Evolutionary conservation across 129 eudicot genomes (phyloP).

Genomic region (Artemisia tridentata): DNA sequence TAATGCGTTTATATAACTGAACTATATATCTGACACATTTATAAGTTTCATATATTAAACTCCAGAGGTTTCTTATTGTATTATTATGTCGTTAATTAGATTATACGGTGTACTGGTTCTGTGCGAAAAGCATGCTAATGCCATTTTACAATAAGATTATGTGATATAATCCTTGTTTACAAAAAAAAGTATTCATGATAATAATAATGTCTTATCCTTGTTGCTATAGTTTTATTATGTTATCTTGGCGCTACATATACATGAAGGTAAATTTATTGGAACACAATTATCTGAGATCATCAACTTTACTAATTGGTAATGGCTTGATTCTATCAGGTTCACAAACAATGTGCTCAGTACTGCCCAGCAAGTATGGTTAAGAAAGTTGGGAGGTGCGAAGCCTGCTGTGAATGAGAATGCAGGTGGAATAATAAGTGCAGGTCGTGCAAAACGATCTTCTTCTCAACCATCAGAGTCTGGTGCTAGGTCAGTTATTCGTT

Average conservation of each 20-base stretch:
- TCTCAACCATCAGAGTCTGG: constrained; percentile 63
- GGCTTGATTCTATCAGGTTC: constrained; percentile 52
- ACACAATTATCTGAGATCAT: background rate
- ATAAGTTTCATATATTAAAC: background rate
- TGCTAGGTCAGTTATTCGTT: constrained; percentile 64
- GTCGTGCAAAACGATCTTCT: constrained; percentile 77
- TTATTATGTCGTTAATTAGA: no score
- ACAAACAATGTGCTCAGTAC: constrained; percentile 94
- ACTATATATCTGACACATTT: constrained; percentile 1
- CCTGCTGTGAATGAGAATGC: constrained; percentile 82
- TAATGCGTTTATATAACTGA: background rate
- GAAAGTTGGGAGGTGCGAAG: constrained; percentile 92
- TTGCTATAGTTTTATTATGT: background rate
- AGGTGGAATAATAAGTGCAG: constrained; percentile 89
- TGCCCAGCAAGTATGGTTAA: constrained; percentile 95
- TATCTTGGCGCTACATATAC: background rate
- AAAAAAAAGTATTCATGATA: background rate
- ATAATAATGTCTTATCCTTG: background rate
- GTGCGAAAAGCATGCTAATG: no score
- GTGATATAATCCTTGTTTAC: constrained; percentile 4
- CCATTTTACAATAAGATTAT: background rate
- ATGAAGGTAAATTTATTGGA: background rate
- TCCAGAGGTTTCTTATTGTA: background rate
- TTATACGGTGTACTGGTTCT: no score
- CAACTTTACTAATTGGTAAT: background rate